These are phyloP conservation scores for Penicillium sp. DNA, from an alignment of 2,329 filamentous ascomycete genomes.

Conservation along the genomic window DNA sequence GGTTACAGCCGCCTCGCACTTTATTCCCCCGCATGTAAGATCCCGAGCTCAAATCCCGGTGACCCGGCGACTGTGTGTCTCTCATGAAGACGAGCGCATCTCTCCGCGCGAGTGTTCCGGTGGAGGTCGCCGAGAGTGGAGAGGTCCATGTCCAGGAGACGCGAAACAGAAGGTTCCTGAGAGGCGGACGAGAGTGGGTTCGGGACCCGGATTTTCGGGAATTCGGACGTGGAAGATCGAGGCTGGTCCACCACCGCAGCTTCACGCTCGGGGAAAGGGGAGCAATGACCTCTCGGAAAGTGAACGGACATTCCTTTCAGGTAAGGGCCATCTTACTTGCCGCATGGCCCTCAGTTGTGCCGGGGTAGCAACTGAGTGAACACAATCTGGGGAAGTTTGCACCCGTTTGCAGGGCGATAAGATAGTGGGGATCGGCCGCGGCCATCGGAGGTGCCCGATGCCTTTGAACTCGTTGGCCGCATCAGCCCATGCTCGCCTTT, in stretches of 20 bases:
- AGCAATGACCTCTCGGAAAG: not conserved
- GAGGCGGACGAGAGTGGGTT: slow-evolving; percentile 1
- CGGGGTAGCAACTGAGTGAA: not conserved
- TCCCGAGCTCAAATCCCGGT: not conserved
- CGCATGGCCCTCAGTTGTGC: not conserved
- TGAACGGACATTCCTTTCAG: not conserved
- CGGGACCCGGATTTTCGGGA: slow-evolving; percentile 20
- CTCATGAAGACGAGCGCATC: slow-evolving; percentile 3
- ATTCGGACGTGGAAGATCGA: slow-evolving; percentile 5
- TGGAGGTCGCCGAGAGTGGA: slow-evolving; percentile 20
- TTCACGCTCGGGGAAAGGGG: not conserved
- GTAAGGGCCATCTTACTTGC: not conserved
- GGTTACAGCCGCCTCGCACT: not conserved
- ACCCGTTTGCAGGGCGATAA: slow-evolving; percentile 24
- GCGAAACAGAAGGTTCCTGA: not conserved
- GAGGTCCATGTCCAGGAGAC: not conserved
- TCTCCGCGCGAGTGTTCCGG: slow-evolving; percentile 7
- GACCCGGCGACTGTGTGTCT: not conserved
- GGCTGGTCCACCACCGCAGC: not conserved
- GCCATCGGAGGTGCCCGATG: slow-evolving; percentile 41
- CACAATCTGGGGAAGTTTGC: slow-evolving; percentile 3
- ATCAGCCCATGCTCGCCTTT: slow-evolving; percentile 16
- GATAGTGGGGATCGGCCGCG: slow-evolving; percentile 33
- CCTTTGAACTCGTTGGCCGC: slow-evolving; percentile 3
- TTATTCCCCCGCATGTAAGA: not conserved